Evolutionary conservation across 1,139 yeast species (phyloP), one percentile per base, ranked within the genome.

Genomic region (Trichomonascaceae sp.): DNA sequence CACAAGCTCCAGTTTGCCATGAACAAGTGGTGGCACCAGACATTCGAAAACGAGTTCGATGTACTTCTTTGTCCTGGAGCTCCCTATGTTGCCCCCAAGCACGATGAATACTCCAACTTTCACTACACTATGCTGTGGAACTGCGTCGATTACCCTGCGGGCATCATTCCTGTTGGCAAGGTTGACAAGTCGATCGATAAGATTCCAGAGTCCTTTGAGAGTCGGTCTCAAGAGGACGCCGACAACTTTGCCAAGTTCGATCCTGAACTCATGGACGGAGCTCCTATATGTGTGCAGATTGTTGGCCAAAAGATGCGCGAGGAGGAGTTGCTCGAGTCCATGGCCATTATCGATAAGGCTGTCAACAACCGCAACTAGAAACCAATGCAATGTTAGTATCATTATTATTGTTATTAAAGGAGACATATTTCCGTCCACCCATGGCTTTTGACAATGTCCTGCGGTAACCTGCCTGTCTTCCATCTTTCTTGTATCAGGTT

Each of bases 211-310:
- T 50, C 41, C 22, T 65, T 60, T 45, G 33, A 42, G 16, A 62
- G 54, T 44, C 56, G 58, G 3, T 45, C 48, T 4, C 74, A 68
- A 30, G 40, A 44, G 22, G 61, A 59, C 13, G 60, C 64, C 6
- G 58, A 60, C 38, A 47, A 47, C 16, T 48, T 61, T 42, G 20
- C 13, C 4, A 29, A 26, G 11, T 77, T 76, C 52, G 62, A 74
- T 42, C 71, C 80, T 2, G 65, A 59, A 32, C 65, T 68, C 42
- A 63, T 67, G 52, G 67, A 73, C 40, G 76, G 77, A 0, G 70
- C 76, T 44, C 82, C 84, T 1, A 77, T 76, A 5, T 70, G 76
- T 16, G 62, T 76, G 15, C 85, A 77, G 54, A 57, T 77, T 4
- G 69, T 75, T 11, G 72, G 76, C 4, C 62, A 62, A 38, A 60